These are phyloP conservation scores for Erysimum cheiri DNA, from an alignment of 441 rosid genomes.

Conservation along the genomic window DNA sequence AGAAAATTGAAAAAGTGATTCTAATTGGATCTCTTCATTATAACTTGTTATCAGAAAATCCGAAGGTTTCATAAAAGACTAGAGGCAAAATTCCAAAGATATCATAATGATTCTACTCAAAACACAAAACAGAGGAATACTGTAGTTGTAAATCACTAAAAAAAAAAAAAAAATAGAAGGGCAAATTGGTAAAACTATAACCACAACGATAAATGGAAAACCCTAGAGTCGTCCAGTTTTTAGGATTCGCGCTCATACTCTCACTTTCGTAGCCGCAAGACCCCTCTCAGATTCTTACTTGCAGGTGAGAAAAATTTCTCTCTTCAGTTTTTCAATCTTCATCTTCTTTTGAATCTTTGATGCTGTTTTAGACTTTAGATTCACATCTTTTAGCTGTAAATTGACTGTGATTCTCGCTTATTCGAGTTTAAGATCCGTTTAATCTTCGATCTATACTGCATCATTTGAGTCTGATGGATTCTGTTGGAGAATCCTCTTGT, in stretches of 20 bases:
- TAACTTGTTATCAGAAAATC: not conserved
- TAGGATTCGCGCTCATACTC: conserved; percentile 14
- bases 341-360: not conserved
- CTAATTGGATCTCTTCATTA: not conserved
- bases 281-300: conserved; percentile 33
- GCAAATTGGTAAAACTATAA: conserved; percentile 21
- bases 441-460: not conserved
- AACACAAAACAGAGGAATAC: conserved; percentile 11
- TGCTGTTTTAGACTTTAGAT: not conserved
- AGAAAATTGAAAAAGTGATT: not conserved
- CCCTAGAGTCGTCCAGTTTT: not conserved
- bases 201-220: conserved; percentile 16
- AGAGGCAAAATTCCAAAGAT: conserved; percentile 8
- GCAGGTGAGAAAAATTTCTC: conserved; percentile 24
- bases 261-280: conserved; percentile 36
- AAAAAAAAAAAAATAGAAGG: conserved; percentile 4
- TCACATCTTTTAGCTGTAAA: not conserved
- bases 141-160: too few species aligned
- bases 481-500: not conserved
- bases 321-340: conserved; percentile 2
- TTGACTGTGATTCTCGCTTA: not conserved
- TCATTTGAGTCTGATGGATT: not conserved
- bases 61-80: conserved; percentile 24
- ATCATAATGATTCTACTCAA: conserved; percentile 1
- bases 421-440: conserved; percentile 1